Evolutionary conservation across 148 eudicot species (phyloP).

Genomic region (Vaccinium darrowii): DNA sequence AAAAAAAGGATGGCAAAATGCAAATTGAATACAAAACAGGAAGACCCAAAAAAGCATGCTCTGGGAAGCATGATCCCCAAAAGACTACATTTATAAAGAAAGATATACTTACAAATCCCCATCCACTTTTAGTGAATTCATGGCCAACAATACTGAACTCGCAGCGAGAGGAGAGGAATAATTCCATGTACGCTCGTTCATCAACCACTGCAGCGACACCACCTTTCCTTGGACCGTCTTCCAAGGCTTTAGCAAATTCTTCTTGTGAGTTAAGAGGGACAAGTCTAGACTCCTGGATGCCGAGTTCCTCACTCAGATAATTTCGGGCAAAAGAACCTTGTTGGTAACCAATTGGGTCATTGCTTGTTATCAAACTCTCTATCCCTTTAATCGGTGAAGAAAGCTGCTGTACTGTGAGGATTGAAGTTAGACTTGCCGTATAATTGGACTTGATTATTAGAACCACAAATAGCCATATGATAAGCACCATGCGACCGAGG

Average conservation of each 20-base stretch:
- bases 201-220: constrained; percentile 74
- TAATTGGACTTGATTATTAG: constrained; percentile 74
- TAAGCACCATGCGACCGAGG: constrained; percentile 67
- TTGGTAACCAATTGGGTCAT: constrained; percentile 65
- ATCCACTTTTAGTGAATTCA: constrained; percentile 66
- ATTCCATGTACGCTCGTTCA: constrained; percentile 55
- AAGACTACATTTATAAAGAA: neutral
- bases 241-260: constrained; percentile 43
- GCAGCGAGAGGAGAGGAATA: constrained; percentile 70
- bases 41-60: neutral
- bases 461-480: constrained; percentile 72
- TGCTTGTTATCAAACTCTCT: constrained; percentile 40
- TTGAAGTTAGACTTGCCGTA: constrained; percentile 78
- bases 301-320: constrained; percentile 50
- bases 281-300: constrained; percentile 46
- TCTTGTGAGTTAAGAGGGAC: constrained; percentile 50
- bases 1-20: neutral
- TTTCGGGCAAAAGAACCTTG: constrained; percentile 57
- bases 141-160: constrained; percentile 66
- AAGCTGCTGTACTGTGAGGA: constrained; percentile 70
- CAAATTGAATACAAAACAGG: neutral
- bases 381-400: constrained; percentile 66
- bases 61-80: neutral
- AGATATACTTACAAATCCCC: constrained; percentile 75
- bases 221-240: constrained; percentile 54